These are phyloP conservation scores for Rhodotorula sp. DNA, from an alignment of 1,284 basidiomycete species.

Conservation along the genomic window DNA sequence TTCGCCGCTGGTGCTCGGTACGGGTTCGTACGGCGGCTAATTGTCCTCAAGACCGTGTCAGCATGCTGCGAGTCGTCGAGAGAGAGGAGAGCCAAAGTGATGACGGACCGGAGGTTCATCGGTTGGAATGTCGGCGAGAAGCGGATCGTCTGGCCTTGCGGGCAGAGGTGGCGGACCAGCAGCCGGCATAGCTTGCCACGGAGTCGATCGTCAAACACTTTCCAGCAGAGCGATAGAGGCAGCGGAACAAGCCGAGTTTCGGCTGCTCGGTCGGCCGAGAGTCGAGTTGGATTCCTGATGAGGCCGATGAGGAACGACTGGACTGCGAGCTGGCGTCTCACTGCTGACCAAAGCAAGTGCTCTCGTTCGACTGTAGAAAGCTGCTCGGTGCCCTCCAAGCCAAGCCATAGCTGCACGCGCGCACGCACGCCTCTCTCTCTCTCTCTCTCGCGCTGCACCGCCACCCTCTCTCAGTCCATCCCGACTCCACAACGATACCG, in stretches of 20 bases:
- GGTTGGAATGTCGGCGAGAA: slow-evolving; percentile 8
- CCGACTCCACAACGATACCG: not conserved
- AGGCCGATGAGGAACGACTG: no score
- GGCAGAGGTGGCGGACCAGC: not conserved
- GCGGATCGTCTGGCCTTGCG: not conserved
- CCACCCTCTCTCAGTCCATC: no score
- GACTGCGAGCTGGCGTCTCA: no score
- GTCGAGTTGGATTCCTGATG: no score
- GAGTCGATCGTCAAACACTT: no score
- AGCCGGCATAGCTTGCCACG: not conserved
- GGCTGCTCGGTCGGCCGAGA: not conserved
- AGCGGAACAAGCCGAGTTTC: no score
- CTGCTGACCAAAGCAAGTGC: no score
- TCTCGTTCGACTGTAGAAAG: no score
- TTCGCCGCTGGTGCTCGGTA: slow-evolving; percentile 9
- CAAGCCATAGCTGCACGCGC: no score
- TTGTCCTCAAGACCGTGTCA: not conserved
- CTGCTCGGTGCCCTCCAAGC: no score
- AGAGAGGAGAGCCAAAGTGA: not conserved
- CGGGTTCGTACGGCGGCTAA: slow-evolving; percentile 35
- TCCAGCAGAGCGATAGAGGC: not conserved
- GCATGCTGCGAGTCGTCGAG: not conserved
- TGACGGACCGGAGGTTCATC: slow-evolving; percentile 31
- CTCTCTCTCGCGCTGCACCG: no score
- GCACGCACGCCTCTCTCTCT: no score